Base-by-base conservation (phyloP, 192 early-diverging fungal genomes). In the Linnemannia zychae region DNA sequence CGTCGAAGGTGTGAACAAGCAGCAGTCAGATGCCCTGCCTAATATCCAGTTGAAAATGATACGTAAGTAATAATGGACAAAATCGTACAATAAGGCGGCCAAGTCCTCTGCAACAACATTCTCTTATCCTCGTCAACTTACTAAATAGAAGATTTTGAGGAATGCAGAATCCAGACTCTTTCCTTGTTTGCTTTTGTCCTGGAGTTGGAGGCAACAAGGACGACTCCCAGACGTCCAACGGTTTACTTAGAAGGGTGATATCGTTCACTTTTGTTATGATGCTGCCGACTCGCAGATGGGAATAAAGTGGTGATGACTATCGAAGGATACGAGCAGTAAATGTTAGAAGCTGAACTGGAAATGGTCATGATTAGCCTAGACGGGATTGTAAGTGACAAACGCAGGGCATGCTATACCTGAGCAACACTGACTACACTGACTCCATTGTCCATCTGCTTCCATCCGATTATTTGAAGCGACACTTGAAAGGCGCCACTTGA, bases 351-450 rank as follows among this genome's bases (percentile, higher is more conserved):
- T 50, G 33, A 5, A 34, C 16, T 57, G 24, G 53, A 57, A n/a
- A 7, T 57, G 24, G 20, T 18, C 53, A 57, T 57, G 2, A 15
- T 57, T n/a, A 57, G 13, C 24, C 17, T 57, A 9, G 53, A 57
- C 53, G 24, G 13, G 12, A 7, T n/a, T 50, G 11, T 20, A 16
- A 13, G 38, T 20, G 7, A 38, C 3, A 3, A 2, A 2, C 13
- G 11, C 28, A 22, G 15, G 50, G 22, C 7, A 46, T 31, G 12
- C 37, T 76, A 50, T 87, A 90, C 89, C 20, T 71, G 67, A 72
- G 78, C 87, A 11, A 96, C 87, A 75, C 89, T 78, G 20, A 96
- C 87, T 6, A 95, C 92, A 46, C 90, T 91, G 5, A 94, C 89
- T 15, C 90, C 89, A 16, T 82, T 88, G 70, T 89, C 80, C 57